Evolutionary conservation across 768 basidiomycete species (phyloP).

Genomic region (Leccinum pellstonianum): DNA sequence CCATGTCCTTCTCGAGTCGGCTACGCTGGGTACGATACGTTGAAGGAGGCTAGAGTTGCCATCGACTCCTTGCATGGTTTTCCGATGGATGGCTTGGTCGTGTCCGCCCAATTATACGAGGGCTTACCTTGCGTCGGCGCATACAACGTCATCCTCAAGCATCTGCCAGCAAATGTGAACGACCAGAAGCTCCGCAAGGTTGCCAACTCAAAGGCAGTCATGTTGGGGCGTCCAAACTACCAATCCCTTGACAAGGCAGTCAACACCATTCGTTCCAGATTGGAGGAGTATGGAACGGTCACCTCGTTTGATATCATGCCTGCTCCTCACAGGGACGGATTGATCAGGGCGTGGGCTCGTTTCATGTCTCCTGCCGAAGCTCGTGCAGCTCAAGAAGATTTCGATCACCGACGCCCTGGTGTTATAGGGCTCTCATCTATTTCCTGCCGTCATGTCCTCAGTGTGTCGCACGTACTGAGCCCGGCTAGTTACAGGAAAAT

Average conservation of each 20-base stretch:
- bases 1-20: slow-evolving; percentile 54
- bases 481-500: slow-evolving; percentile 39
- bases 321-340: slow-evolving; percentile 50
- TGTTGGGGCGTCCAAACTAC: slow-evolving; percentile 53
- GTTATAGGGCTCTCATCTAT: slow-evolving; percentile 48
- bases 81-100: slow-evolving; percentile 38
- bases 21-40: slow-evolving; percentile 60
- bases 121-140: slow-evolving; percentile 58
- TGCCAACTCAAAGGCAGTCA: slow-evolving; percentile 46
- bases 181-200: slow-evolving; percentile 46
- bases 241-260: slow-evolving; percentile 35
- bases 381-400: slow-evolving; percentile 42
- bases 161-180: slow-evolving; percentile 47
- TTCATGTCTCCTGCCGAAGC: slow-evolving; percentile 56
- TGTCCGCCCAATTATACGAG: slow-evolving; percentile 51
- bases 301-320: slow-evolving; percentile 45
- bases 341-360: slow-evolving; percentile 53
- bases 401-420: slow-evolving; percentile 48
- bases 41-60: slow-evolving; percentile 49
- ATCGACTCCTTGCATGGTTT: slow-evolving; percentile 42
- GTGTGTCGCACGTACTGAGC: slow-evolving; percentile 47
- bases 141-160: slow-evolving; percentile 59
- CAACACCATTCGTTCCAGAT: slow-evolving; percentile 33
- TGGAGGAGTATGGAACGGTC: slow-evolving; percentile 41
- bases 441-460: slow-evolving; percentile 52